phyloP scores from a whole-genome alignment of 176 grass and related monocot genomes.

The Oryza coarctata region DNA sequence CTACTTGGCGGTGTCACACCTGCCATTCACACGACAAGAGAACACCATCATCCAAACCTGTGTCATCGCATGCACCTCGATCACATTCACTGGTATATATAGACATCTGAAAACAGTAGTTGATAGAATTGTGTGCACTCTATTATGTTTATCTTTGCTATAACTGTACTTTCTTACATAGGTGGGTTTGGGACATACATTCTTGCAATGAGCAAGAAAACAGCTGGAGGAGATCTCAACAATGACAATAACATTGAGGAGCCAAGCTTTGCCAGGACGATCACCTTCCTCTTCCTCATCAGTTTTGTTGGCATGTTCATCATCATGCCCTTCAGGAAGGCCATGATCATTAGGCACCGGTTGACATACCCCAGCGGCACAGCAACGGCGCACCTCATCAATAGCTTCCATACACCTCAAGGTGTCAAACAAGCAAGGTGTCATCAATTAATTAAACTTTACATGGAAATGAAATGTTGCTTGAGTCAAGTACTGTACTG shows the following conservation, averaged over 20 bases:
- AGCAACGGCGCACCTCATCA: constrained; percentile 66
- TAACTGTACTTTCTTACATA: not conserved
- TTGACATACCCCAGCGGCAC: constrained; percentile 62
- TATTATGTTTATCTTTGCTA: not conserved
- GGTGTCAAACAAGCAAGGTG: constrained; percentile 30
- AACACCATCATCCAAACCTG: constrained; percentile 40
- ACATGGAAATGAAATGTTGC: not conserved
- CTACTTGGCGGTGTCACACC: constrained; percentile 1
- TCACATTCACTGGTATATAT: constrained; percentile 25
- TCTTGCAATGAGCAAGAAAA: constrained; percentile 13
- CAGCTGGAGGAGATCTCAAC: not conserved
- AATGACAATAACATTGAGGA: constrained; percentile 24
- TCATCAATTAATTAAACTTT: not conserved
- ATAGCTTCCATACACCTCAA: constrained; percentile 63
- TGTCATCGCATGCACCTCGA: constrained; percentile 14
- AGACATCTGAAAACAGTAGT: not conserved
- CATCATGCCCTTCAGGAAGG: constrained; percentile 52
- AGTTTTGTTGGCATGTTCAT: constrained; percentile 65
- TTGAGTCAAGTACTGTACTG: not conserved
- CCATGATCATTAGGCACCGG: constrained; percentile 60
- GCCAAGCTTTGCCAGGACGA: constrained; percentile 33
- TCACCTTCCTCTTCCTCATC: constrained; percentile 48
- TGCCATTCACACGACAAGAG: constrained; percentile 32
- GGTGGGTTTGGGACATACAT: constrained; percentile 40
- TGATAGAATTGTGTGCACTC: not conserved